Conservation (phyloP, 257 asterid genomes). For the Solanum bulbocastanum region DNA sequence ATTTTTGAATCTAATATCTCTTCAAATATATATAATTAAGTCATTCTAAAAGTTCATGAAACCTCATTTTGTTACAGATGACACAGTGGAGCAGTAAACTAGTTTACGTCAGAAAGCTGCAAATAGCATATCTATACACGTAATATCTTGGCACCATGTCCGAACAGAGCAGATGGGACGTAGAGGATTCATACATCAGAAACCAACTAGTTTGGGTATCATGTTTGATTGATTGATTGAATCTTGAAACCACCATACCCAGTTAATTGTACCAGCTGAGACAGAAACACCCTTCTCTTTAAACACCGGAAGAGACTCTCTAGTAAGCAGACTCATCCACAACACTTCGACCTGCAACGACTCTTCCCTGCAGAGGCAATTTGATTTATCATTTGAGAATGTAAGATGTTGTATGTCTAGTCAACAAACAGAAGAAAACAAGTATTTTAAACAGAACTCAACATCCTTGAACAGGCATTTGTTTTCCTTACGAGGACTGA, state of each 20-base stretch:
- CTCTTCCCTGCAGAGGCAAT: conserved; percentile 62
- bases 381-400: conserved; percentile 9
- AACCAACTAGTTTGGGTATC: not conserved
- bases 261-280: conserved; percentile 92
- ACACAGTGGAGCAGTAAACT: not conserved
- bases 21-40: not conserved
- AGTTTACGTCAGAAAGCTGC: not conserved
- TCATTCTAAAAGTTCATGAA: not conserved
- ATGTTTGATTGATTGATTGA: not conserved
- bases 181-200: not conserved
- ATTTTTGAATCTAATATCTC: not conserved
- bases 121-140: not conserved
- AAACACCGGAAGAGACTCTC: conserved; percentile 96
- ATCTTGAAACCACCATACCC: conserved; percentile 52
- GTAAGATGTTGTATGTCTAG: conserved; percentile 6
- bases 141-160: not conserved
- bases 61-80: not conserved
- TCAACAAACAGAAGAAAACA: conserved; percentile 4
- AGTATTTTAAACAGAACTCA: not conserved
- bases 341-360: conserved; percentile 92
- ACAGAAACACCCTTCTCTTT: conserved; percentile 70
- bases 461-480: not conserved
- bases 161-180: not conserved
- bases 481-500: not conserved
- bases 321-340: conserved; percentile 99